Base-by-base conservation (phyloP, 148 eudicot genomes). In the Salicornia ramosissima region DNA sequence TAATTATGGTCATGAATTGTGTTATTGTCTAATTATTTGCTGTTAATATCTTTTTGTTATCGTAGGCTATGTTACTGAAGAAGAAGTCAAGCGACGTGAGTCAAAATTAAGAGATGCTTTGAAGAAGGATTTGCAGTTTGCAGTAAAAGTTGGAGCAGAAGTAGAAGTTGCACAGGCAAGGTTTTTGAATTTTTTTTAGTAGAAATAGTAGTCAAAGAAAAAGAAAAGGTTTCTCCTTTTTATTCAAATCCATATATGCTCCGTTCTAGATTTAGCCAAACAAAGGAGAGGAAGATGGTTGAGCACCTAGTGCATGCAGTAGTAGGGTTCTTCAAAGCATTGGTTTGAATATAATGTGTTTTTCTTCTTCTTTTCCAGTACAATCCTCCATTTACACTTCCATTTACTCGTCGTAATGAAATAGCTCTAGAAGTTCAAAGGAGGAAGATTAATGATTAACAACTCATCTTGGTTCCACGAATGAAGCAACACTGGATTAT, bases 331-430 rank as follows among this genome's bases (percentile, higher is more conserved):
- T 29, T 64, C 18, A 18, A 36, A 65, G n/a, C 46, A 28, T 30
- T 51, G 33, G 22, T 67, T 57, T 62, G 30, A 68, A 14, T 36
- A 39, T 45, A 33, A 42, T 9, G 67, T 28, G 52, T 7, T 54
- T 60, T 51, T 46, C 13, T 4, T 73, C 42, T 34, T 18, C 2
- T 73, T 57, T 64, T 88, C 87, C 96, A 93, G 98, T 93, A 86
- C 75, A 93, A 93, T 58, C 98, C 98, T 22, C 98, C 98, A 34
- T 93, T 93, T 70, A 81, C 95, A 7, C 90, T 93, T 31, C 98
- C 98, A 56, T 88, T 93, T 69, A 81, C 83, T 30, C 96, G 98
- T 59, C 98, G 98, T 40, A 93, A 93, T 81, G 98, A 93, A 84
- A 82, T 93, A 85, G 78, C 90, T 51, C 79, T 93, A 29, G 98